phyloP scores from a whole-genome alignment of 2,329 filamentous ascomycete genomes.

The Fusarium penzigii region DNA sequence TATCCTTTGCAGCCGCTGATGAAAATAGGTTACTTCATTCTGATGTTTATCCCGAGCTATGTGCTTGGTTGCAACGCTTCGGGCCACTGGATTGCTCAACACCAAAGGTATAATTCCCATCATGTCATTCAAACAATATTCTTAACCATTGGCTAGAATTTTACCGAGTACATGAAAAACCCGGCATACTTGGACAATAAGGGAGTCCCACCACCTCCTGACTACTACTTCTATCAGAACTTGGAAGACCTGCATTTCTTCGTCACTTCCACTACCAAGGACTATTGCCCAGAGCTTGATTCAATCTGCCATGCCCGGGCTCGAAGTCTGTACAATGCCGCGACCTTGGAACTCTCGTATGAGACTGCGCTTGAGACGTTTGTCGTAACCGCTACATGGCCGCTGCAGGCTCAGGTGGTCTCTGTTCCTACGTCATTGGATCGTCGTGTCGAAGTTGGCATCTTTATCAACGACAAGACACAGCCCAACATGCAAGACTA shows the following conservation, averaged over 20 bases:
- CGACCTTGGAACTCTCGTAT: conserved; percentile 75
- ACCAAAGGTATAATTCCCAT: conserved; percentile 25
- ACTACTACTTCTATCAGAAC: conserved; percentile 69
- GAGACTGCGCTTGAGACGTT: conserved; percentile 67
- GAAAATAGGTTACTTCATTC: background rate
- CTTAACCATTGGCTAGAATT: conserved; percentile 49
- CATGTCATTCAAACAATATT: background rate
- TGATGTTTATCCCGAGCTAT: conserved; percentile 50
- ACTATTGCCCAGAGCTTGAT: conserved; percentile 51
- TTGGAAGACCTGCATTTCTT: conserved; percentile 60
- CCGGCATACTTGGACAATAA: background rate
- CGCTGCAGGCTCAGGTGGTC: conserved; percentile 44
- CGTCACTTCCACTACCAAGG: conserved; percentile 51
- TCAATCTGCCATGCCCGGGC: conserved; percentile 51
- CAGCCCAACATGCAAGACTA: conserved; percentile 62
- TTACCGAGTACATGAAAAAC: conserved; percentile 51
- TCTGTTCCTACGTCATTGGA: conserved; percentile 41
- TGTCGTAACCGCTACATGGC: conserved; percentile 67
- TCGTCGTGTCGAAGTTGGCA: conserved; percentile 75
- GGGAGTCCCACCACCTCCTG: conserved; percentile 45
- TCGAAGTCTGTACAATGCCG: conserved; percentile 49
- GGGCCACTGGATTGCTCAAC: conserved; percentile 55
- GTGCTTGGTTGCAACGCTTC: conserved; percentile 60
- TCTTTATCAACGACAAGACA: conserved; percentile 64
- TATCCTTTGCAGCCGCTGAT: conserved; percentile 1